These are phyloP conservation scores for Nakaseomyces nivariensis DNA, from an alignment of 1,139 yeast genomes.

Conservation along the genomic window DNA sequence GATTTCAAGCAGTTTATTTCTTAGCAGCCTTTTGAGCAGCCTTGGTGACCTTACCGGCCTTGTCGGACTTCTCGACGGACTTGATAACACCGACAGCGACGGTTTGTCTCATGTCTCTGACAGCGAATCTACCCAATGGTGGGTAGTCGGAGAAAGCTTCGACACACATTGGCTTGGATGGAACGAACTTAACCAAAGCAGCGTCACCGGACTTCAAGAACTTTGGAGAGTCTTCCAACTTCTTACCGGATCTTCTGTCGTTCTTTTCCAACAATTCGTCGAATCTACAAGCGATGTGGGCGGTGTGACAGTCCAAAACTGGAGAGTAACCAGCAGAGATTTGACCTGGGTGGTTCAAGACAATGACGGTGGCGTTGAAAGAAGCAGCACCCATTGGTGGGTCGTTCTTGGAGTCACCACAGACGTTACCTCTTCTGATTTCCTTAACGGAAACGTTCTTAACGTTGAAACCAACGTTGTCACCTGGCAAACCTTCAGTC, in stretches of 20 bases:
- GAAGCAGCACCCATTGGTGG: constrained; percentile 79
- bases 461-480: too few species aligned
- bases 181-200: constrained; percentile 83
- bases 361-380: constrained; percentile 83
- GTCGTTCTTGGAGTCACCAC: constrained; percentile 93
- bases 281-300: constrained; percentile 90
- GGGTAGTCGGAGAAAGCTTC: constrained; percentile 97
- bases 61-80: constrained; percentile 90
- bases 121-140: constrained; percentile 98
- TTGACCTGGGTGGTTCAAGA: constrained; percentile 92
- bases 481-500: too few species aligned
- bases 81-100: constrained; percentile 99
- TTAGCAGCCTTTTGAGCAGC: constrained; percentile 27
- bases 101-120: constrained; percentile 99
- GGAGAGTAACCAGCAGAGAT: constrained; percentile 90
- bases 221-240: constrained; percentile 72
- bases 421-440: constrained; percentile 90
- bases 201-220: constrained; percentile 91
- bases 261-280: constrained; percentile 77
- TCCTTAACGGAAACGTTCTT: constrained; percentile 92
- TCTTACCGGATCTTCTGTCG: constrained; percentile 92
- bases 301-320: constrained; percentile 72
- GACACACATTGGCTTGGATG: constrained; percentile 96
- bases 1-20: constrained; percentile 6
- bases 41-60: constrained; percentile 98